Conservation (phyloP, 2,329 filamentous ascomycete genomes). For the Pleomassaria siparia region DNA sequence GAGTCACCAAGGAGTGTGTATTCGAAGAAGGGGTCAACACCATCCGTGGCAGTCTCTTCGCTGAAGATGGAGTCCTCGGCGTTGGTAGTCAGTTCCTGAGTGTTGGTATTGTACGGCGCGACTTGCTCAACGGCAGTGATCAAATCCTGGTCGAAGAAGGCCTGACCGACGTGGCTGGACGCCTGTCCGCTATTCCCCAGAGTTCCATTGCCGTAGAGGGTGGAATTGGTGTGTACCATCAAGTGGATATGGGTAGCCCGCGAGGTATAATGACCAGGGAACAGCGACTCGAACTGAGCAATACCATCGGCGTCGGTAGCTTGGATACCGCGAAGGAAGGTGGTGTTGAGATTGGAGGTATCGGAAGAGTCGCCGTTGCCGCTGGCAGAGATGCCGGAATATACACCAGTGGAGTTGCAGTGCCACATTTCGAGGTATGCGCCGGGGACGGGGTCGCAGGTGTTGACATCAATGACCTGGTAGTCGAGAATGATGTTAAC, state of each 20-base stretch:
- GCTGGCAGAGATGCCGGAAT: constrained; percentile 39
- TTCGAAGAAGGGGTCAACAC: constrained; percentile 1
- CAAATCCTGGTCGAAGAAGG: background rate
- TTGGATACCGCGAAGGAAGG: constrained; percentile 54
- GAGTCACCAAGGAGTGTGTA: background rate
- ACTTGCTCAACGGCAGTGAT: background rate
- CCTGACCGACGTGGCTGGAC: constrained; percentile 1
- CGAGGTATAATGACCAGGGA: constrained; percentile 47
- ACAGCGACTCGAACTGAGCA: constrained; percentile 52
- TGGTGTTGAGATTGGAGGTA: constrained; percentile 33
- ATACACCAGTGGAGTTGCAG: constrained; percentile 41
- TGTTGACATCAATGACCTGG: constrained; percentile 57
- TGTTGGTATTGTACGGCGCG: background rate
- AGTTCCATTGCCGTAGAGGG: constrained; percentile 16
- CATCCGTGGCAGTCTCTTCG: background rate
- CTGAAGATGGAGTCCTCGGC: background rate
- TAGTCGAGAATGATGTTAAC: constrained; percentile 54
- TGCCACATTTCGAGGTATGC: constrained; percentile 59
- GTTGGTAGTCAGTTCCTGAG: background rate
- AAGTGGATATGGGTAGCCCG: constrained; percentile 49
- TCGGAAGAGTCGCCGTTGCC: constrained; percentile 47
- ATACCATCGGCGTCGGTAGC: constrained; percentile 51
- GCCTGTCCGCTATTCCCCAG: background rate
- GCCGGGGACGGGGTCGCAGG: constrained; percentile 54
- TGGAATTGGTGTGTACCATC: constrained; percentile 37